Percentiles rank a stretch among this genome's conserved stretches.
Evolutionary conservation across 768 basidiomycete genomes (phyloP).

Genomic region (Bullera alba): DNA sequence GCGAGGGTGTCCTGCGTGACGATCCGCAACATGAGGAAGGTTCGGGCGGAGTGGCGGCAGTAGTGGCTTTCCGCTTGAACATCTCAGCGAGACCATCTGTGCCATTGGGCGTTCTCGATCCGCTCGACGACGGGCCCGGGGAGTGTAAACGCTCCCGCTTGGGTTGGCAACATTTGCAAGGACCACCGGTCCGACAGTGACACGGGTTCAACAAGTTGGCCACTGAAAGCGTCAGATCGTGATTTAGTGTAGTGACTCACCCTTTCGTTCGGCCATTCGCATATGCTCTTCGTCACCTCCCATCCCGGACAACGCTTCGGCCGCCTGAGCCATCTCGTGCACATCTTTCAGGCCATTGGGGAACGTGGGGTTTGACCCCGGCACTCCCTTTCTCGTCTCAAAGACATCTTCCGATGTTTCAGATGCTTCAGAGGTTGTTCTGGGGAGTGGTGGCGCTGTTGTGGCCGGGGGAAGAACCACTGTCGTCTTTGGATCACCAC

Average conservation of each 20-base stretch:
- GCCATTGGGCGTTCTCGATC: slow-evolving; percentile 3
- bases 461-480: background rate
- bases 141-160: slow-evolving; percentile 8
- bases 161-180: slow-evolving; percentile 45
- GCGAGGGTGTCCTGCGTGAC: too few species aligned
- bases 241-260: slow-evolving; percentile 10
- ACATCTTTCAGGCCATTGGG: slow-evolving; percentile 43
- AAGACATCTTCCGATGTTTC: too few species aligned
- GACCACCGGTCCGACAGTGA: slow-evolving; percentile 40
- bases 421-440: too few species aligned
- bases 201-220: slow-evolving; percentile 43
- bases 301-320: slow-evolving; percentile 31
- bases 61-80: slow-evolving; percentile 12
- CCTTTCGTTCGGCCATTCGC: slow-evolving; percentile 20
- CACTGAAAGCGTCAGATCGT: slow-evolving; percentile 8
- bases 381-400: slow-evolving; percentile 31
- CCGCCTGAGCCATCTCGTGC: slow-evolving; percentile 40
- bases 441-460: too few species aligned
- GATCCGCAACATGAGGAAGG: background rate
- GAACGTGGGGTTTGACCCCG: slow-evolving; percentile 33
- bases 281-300: slow-evolving; percentile 8
- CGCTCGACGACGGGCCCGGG: background rate
- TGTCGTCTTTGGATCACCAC: slow-evolving; percentile 20
- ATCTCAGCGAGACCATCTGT: slow-evolving; percentile 21
- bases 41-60: background rate